phyloP scores from a whole-genome alignment of 2,329 filamentous ascomycete genomes.

The Bipolaris bicolor region DNA sequence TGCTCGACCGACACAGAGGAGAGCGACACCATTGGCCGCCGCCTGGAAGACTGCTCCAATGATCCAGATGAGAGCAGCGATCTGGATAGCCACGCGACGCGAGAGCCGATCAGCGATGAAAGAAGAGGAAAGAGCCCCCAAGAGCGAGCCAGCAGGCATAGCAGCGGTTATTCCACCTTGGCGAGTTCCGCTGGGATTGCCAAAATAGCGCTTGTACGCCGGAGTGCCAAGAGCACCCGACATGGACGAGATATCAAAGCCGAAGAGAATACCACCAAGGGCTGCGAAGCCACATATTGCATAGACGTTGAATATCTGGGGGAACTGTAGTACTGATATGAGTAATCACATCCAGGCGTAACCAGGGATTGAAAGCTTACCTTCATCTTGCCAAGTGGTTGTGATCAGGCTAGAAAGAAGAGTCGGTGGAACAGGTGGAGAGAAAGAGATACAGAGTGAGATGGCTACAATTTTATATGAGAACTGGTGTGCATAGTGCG shows the following conservation, averaged over 20 bases:
- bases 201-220: slow-evolving; percentile 49
- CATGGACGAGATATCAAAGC: slow-evolving; percentile 51
- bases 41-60: slow-evolving; percentile 52
- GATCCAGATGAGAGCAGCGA: slow-evolving; percentile 55
- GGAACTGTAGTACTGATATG: slow-evolving; percentile 30
- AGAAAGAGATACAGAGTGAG: slow-evolving; percentile 7
- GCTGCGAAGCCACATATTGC: slow-evolving; percentile 64
- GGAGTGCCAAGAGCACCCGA: slow-evolving; percentile 48
- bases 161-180: slow-evolving; percentile 55
- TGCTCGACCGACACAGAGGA: slow-evolving; percentile 65
- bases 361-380: slow-evolving; percentile 11
- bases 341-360: background rate
- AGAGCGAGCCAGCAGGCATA: slow-evolving; percentile 59
- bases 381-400: slow-evolving; percentile 40
- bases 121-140: slow-evolving; percentile 54
- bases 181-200: slow-evolving; percentile 39
- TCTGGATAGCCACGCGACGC: slow-evolving; percentile 52
- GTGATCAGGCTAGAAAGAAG: slow-evolving; percentile 14
- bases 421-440: slow-evolving; percentile 6
- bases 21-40: slow-evolving; percentile 47
- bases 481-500: slow-evolving; percentile 13
- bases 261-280: slow-evolving; percentile 56
- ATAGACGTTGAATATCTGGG: slow-evolving; percentile 51
- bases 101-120: slow-evolving; percentile 56
- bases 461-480: slow-evolving; percentile 18